Evolutionary conservation across 2,329 filamentous ascomycete species (phyloP).

Genomic region (Epichloe hybrida): DNA sequence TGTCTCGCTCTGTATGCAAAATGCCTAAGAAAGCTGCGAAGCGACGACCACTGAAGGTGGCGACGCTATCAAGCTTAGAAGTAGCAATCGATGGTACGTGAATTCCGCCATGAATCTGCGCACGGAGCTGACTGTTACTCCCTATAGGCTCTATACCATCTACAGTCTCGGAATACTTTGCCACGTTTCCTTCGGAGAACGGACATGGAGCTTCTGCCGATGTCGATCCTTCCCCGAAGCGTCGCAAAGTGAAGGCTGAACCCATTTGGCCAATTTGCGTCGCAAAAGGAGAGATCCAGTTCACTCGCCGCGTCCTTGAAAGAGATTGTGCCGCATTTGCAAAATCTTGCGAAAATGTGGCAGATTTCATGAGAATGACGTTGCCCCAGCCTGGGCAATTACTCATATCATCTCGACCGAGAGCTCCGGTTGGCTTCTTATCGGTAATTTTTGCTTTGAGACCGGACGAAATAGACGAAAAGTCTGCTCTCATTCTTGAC

Average conservation of each 20-base stretch:
- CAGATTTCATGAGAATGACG: conserved; percentile 11
- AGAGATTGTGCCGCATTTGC: conserved; percentile 2
- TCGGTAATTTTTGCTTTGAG: conserved; percentile 10
- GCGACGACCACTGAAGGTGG: background rate
- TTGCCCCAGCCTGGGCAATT: conserved; percentile 7
- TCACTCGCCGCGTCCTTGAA: conserved; percentile 15
- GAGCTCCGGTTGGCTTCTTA: conserved; percentile 5
- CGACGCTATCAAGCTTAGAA: conserved; percentile 2
- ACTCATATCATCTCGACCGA: conserved; percentile 8
- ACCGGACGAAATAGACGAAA: conserved; percentile 10
- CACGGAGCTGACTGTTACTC: background rate
- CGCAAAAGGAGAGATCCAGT: conserved; percentile 11
- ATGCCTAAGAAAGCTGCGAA: conserved; percentile 4
- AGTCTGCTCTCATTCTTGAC: conserved; percentile 11
- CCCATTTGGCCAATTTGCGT: conserved; percentile 13
- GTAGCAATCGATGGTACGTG: conserved; percentile 15
- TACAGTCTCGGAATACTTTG: conserved; percentile 11
- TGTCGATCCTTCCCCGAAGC: conserved; percentile 16
- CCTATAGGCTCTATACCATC: conserved; percentile 14
- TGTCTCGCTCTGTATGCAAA: background rate
- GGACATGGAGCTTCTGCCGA: conserved; percentile 2
- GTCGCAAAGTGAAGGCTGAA: conserved; percentile 15
- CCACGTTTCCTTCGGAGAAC: conserved; percentile 10
- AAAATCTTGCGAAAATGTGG: conserved; percentile 10
- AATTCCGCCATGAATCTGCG: background rate